Conservation (phyloP, 148 eudicot species). For the Nepenthes mirabilis region DNA sequence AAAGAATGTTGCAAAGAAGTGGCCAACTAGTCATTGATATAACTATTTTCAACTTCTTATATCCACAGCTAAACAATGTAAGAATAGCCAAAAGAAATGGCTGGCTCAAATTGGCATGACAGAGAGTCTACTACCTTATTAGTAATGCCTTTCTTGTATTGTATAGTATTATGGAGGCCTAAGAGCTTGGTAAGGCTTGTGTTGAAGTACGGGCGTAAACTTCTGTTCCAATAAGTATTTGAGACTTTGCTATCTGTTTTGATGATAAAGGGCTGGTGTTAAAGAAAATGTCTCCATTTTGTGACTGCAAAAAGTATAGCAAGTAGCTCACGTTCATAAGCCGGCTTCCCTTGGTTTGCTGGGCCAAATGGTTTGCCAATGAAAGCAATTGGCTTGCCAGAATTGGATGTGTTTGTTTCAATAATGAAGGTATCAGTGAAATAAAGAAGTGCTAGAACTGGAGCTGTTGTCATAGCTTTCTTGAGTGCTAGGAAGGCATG, state of each 20-base stretch:
- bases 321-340: conserved; percentile 8
- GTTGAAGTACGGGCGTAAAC: background rate
- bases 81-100: background rate
- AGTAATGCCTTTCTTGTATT: background rate
- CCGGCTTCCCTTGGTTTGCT: background rate
- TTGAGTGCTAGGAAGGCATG: background rate
- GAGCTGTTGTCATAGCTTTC: background rate
- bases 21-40: background rate
- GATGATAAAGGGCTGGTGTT: too few relatives aligned
- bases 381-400: conserved; percentile 2
- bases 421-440: background rate
- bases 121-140: conserved; percentile 4
- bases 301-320: conserved; percentile 4
- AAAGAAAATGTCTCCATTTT: conserved; percentile 5
- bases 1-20: background rate
- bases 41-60: background rate
- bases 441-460: background rate
- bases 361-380: background rate
- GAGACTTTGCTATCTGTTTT: conserved; percentile 3
- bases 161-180: background rate
- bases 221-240: conserved; percentile 4
- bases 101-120: background rate
- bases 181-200: background rate
- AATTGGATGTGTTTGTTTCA: conserved; percentile 2
- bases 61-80: background rate